Base-by-base conservation (phyloP, 164 flowering plant genomes). In the Magnolia kwangsiensis region DNA sequence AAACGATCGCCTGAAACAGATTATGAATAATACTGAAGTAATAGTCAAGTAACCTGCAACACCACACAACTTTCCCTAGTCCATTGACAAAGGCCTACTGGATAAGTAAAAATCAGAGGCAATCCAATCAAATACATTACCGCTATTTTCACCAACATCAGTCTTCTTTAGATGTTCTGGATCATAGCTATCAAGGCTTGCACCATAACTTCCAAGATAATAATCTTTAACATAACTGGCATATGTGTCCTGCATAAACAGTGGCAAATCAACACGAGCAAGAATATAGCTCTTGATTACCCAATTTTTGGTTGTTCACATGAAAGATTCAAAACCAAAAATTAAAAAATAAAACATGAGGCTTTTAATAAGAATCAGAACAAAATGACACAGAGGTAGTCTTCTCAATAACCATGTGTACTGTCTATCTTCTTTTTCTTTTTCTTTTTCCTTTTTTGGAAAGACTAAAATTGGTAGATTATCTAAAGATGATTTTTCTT, bases 171-270 rank as follows among this genome's bases (percentile, higher is more conserved):
- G 78, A 81, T 85, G 59, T 61, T 86, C 76, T 77, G 88, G 97
- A 80, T 85, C 79, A 77, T 96, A 96, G 24, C 92, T 88, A 76
- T 87, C 80, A 81, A 89, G 81, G 13, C 63, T 72, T 63, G 37
- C 84, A 69, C 94, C 92, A 75, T 85, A 83, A 70, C 51, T 84
- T 76, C 85, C 89, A 71, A 87, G 65, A 69, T 74, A 92, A 76
- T 88, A 85, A 24, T 88, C 91, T 78, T 90, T 91, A 7, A 92
- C 91, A 83, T 84, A 96, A 76, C 82, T 86, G 77, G 99, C 97
- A 89, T 91, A 94, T 24, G 88, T 92, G 27, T 86, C 86, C 99
- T 96, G 94, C 80, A 86, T 8, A 72, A 49, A 73, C 73, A 50
- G 74, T 58, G 16, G 10, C 23, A 16, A 14, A n/a, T 69, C 69